Evolutionary conservation across 345 rosid genomes (phyloP).

Genomic region (Cardamine resedifolia): DNA sequence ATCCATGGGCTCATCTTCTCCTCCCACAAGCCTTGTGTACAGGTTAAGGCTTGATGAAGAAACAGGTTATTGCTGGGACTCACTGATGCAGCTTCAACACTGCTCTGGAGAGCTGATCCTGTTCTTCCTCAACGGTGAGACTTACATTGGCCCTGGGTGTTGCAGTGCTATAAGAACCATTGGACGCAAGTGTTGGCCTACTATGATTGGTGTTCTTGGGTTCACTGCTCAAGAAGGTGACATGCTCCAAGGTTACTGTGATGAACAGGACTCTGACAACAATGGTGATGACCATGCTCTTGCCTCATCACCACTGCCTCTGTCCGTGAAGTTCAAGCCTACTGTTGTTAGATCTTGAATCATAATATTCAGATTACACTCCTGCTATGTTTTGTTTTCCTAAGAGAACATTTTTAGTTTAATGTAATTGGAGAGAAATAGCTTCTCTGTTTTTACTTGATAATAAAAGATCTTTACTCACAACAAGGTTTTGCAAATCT

Average conservation of each 20-base stretch:
- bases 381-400: background rate
- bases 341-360: constrained; percentile 24
- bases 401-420: background rate
- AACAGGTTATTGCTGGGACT: constrained; percentile 66
- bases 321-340: constrained; percentile 19
- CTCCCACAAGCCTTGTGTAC: constrained; percentile 35
- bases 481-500: background rate
- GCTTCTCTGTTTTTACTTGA: constrained; percentile 8
- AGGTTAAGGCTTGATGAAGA: constrained; percentile 50
- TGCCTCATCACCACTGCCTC: constrained; percentile 31
- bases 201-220: constrained; percentile 55
- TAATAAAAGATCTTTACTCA: constrained; percentile 10
- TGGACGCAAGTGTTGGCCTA: constrained; percentile 60
- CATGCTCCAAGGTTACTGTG: constrained; percentile 72
- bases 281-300: constrained; percentile 12
- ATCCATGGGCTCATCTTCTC: constrained; percentile 9
- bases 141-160: constrained; percentile 57
- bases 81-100: constrained; percentile 68
- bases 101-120: constrained; percentile 71
- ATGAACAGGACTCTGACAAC: constrained; percentile 24
- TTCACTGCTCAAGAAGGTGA: constrained; percentile 66
- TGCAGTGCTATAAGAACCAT: constrained; percentile 62
- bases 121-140: constrained; percentile 78
- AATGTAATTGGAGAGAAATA: constrained; percentile 19
- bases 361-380: background rate